Evolutionary conservation across 2,329 filamentous ascomycete species (phyloP).

Genomic region (Colletotrichum abscissum): DNA sequence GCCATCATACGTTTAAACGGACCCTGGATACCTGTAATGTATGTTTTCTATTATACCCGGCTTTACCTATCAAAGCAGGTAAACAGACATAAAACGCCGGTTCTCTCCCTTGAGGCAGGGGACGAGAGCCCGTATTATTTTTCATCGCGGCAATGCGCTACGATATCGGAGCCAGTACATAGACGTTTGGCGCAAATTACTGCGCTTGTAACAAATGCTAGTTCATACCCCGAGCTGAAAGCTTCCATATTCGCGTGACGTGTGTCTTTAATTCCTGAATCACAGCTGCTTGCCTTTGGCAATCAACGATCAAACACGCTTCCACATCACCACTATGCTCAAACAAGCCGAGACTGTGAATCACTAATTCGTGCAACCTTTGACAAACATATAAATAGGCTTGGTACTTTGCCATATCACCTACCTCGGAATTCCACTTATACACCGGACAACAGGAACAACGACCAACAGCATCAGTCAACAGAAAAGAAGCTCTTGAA

Average conservation of each 20-base stretch:
- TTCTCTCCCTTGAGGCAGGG: background rate
- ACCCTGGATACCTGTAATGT: conserved; percentile 38
- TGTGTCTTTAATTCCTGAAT: background rate
- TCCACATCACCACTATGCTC: background rate
- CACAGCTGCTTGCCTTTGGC: background rate
- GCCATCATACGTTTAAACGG: conserved; percentile 24
- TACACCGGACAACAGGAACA: background rate
- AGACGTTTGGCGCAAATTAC: conserved; percentile 7
- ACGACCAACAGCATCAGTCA: background rate
- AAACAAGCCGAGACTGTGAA: background rate
- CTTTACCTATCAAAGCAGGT: conserved; percentile 19
- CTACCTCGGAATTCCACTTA: background rate
- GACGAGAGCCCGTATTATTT: background rate
- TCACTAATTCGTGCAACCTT: background rate
- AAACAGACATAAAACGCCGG: background rate
- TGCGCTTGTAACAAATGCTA: conserved; percentile 21
- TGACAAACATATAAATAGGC: background rate
- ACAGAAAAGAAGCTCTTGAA: background rate
- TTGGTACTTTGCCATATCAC: background rate
- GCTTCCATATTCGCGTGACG: background rate
- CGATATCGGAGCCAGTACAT: conserved; percentile 19
- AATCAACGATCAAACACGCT: background rate
- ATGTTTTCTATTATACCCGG: conserved; percentile 36
- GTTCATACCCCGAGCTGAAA: background rate
- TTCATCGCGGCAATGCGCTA: background rate